Evolutionary conservation across 2,329 filamentous ascomycete genomes (phyloP), one percentile per base, ranked within the genome.

Genomic region (Drechslerella coelobrocha): DNA sequence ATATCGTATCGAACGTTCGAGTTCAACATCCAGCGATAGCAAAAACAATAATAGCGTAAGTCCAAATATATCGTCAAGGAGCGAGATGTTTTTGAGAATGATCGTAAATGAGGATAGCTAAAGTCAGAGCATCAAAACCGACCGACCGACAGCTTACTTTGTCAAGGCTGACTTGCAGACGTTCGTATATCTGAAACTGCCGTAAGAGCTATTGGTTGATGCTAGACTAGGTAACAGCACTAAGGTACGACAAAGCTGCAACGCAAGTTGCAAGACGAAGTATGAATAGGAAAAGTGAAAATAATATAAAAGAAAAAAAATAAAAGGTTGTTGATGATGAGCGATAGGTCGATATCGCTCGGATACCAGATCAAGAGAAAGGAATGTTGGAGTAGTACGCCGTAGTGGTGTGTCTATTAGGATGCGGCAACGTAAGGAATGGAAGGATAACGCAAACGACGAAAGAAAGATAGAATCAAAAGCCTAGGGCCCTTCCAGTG

Each of bases 121-220:
- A 26, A 17, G 14, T 21, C 48, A 19, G n/a, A 54, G 52, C 47
- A 52, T 48, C 43, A 27, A 48, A 47, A 48, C 47, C 12, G 57
- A 12, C n/a, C 51, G 53, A 39, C 34, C 57, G 39, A 31, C 50
- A 56, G 45, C 19, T 23, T 43, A 47, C 43, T 59, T 43, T 21
- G 54, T 56, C 4, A 61, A 69, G 23, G 65, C 65, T 69, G 65
- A 69, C 65, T 7, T 43, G 19, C 61, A 43, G 19, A 43, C 23
- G 52, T 62, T 62, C 59, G 52, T 69, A 45, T 69, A 69, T 52
- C 23, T 69, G 65, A 69, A 69, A 69, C 65, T 27, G 12, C 14
- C 37, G 65, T 69, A 54, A 61, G 63, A 68, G 55, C 50, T 68
- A 61, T 56, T 61, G 65, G 57, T 50, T 29, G 52, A 53, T 56